Base-by-base conservation (phyloP, 768 basidiomycete species). In the Infundibulicybe gibba region DNA sequence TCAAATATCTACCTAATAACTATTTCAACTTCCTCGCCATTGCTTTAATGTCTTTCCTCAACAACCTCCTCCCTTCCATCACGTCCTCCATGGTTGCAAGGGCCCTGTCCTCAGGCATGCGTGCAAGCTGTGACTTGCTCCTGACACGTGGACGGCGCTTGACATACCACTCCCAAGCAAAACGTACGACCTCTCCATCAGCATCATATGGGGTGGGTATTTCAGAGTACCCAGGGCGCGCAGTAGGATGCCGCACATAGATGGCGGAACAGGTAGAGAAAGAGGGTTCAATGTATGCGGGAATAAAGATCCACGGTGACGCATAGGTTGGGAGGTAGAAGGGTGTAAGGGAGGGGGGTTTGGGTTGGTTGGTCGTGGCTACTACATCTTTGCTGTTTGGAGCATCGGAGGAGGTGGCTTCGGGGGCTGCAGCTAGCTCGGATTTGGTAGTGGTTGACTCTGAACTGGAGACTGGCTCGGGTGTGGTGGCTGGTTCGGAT, bases 81-180 rank as follows among this genome's bases (percentile, higher is more conserved):
- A 65, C 52, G 38, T 64, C 62, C 53, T 71, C 56, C 50, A 65
- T 58, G 46, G 62, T 59, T n/a, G 58, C 59, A 39, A 69, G 51
- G 32, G 71, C 69, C 53, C 88, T 72, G 59, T 87, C 85, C 61
- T 83, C 79, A 3, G 87, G 87, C 74, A 79, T 75, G 46, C 81
- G 69, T 39, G 76, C 71, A 47, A 83, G 60, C 67, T 85, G 81
- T 39, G 65, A 69, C 67, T 79, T 76, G 52, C 83, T 82, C 55
- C 88, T 71, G 48, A 86, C 74, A 53, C 86, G 67, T 2, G 87
- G 80, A 20, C 88, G 75, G 43, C 79, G 71, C 63, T 82, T 74
- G 50, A 83, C 76, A 58, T 93, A 97, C 90, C 91, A 97, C 67
- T 95, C 95, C 97, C 97, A 99, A 3, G 91, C 87, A 48, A 91